phyloP scores from a whole-genome alignment of 768 basidiomycete genomes.

The Paxillus rubicundulus region DNA sequence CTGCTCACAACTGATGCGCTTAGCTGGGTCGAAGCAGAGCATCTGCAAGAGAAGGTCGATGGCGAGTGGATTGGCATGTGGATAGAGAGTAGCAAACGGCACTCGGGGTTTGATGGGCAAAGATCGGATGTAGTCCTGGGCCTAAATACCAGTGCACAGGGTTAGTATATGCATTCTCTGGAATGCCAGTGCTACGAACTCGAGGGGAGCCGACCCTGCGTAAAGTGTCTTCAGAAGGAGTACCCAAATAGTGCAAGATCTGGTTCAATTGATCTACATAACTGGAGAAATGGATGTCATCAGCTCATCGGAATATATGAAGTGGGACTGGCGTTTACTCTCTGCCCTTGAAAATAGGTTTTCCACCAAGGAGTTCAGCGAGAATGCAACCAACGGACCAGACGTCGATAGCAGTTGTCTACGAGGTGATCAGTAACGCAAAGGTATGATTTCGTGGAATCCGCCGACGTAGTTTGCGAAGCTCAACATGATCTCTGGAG shows the following conservation, averaged over 20 bases:
- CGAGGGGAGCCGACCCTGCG: slow-evolving; percentile 94
- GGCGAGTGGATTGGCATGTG: slow-evolving; percentile 89
- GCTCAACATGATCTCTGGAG: slow-evolving; percentile 98
- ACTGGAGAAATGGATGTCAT: slow-evolving; percentile 37
- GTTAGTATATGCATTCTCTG: neutral
- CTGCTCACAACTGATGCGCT: slow-evolving; percentile 94
- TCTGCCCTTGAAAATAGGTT: slow-evolving; percentile 95
- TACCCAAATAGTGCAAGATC: slow-evolving; percentile 97
- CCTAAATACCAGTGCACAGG: slow-evolving; percentile 44
- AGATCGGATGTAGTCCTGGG: slow-evolving; percentile 97
- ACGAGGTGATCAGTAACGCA: slow-evolving; percentile 15
- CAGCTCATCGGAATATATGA: neutral
- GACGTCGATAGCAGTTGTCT: slow-evolving; percentile 91
- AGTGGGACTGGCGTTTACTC: slow-evolving; percentile 57
- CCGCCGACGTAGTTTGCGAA: slow-evolving; percentile 86
- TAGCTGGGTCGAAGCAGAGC: slow-evolving; percentile 94
- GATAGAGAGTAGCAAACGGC: slow-evolving; percentile 88
- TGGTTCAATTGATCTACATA: slow-evolving; percentile 99
- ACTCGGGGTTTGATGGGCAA: slow-evolving; percentile 96
- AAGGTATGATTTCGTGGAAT: neutral
- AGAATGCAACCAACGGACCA: slow-evolving; percentile 97
- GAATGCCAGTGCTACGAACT: slow-evolving; percentile 42
- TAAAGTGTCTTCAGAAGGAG: slow-evolving; percentile 94
- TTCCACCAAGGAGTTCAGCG: slow-evolving; percentile 88
- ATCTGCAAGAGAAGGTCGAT: slow-evolving; percentile 90